Conservation (phyloP, 148 eudicot genomes). For the Pouteria glomerata region DNA sequence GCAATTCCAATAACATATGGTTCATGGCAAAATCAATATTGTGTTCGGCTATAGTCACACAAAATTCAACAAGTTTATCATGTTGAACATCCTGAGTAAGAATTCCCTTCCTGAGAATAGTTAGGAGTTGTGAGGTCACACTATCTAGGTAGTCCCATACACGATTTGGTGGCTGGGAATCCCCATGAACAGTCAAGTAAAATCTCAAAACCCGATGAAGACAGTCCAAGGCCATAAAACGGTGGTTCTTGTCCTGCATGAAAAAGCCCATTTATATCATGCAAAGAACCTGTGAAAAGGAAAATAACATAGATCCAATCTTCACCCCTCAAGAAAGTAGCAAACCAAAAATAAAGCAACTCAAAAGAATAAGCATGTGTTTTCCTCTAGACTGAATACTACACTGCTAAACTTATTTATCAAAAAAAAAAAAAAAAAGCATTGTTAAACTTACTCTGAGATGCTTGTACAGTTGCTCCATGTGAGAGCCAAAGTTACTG, state of each 20-base stretch:
- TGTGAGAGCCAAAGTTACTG: slow-evolving; percentile 76
- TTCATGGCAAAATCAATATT: slow-evolving; percentile 97
- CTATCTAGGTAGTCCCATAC: slow-evolving; percentile 99
- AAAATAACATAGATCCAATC: not conserved
- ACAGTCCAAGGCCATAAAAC: slow-evolving; percentile 97
- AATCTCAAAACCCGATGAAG: slow-evolving; percentile 94
- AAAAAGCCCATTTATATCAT: slow-evolving; percentile 9
- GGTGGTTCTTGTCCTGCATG: slow-evolving; percentile 95
- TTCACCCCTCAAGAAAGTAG: not conserved
- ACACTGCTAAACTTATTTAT: no score
- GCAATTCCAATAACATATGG: slow-evolving; percentile 84
- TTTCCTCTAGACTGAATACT: not conserved
- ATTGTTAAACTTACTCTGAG: slow-evolving; percentile 60
- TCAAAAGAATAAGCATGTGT: not conserved
- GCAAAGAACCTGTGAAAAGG: not conserved
- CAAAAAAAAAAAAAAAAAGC: no score
- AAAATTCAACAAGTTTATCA: slow-evolving; percentile 96
- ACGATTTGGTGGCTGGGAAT: slow-evolving; percentile 86
- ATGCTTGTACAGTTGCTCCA: slow-evolving; percentile 98
- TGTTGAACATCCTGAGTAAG: slow-evolving; percentile 98
- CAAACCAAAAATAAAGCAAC: not conserved
- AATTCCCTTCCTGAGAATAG: slow-evolving; percentile 82
- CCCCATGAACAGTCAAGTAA: slow-evolving; percentile 88
- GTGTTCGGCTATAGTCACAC: slow-evolving; percentile 94
- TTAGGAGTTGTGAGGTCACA: slow-evolving; percentile 89